phyloP scores from a whole-genome alignment of 1,139 yeast species.

The Suhomyces bribrorum region DNA sequence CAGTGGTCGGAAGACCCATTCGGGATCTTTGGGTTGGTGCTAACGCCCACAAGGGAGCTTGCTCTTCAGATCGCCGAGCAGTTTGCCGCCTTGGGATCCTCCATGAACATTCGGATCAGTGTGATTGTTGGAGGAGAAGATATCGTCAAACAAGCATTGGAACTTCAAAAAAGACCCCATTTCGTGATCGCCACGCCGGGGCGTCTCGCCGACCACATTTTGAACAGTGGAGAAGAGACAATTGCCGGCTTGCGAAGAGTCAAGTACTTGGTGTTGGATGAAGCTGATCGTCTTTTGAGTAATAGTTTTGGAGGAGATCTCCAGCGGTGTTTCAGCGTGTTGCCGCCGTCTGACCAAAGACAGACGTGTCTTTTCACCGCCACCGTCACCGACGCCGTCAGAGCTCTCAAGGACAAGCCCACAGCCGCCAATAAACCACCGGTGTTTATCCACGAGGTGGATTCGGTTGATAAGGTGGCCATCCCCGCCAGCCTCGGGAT shows the following conservation, averaged over 20 bases:
- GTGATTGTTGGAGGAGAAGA: slow-evolving; percentile 96
- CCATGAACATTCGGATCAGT: slow-evolving; percentile 76
- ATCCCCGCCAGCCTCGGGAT: slow-evolving; percentile 74
- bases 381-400: slow-evolving; percentile 90
- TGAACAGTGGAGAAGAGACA: slow-evolving; percentile 88
- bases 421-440: slow-evolving; percentile 61
- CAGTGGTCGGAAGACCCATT: slow-evolving; percentile 94
- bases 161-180: slow-evolving; percentile 83
- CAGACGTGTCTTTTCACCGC: slow-evolving; percentile 94
- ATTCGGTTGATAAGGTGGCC: slow-evolving; percentile 66
- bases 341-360: slow-evolving; percentile 72
- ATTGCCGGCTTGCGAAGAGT: slow-evolving; percentile 74
- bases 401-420: slow-evolving; percentile 73
- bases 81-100: slow-evolving; percentile 87
- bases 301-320: slow-evolving; percentile 82
- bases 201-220: slow-evolving; percentile 87
- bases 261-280: slow-evolving; percentile 85
- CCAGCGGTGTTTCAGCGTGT: slow-evolving; percentile 63
- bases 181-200: slow-evolving; percentile 98
- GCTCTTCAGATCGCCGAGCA: slow-evolving; percentile 98
- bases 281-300: slow-evolving; percentile 89
- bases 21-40: slow-evolving; percentile 84
- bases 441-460: slow-evolving; percentile 81
- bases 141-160: slow-evolving; percentile 81
- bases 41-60: slow-evolving; percentile 94